phyloP scores from a whole-genome alignment of 2,329 filamentous ascomycete species.

The Hymenoscyphus scutula region DNA sequence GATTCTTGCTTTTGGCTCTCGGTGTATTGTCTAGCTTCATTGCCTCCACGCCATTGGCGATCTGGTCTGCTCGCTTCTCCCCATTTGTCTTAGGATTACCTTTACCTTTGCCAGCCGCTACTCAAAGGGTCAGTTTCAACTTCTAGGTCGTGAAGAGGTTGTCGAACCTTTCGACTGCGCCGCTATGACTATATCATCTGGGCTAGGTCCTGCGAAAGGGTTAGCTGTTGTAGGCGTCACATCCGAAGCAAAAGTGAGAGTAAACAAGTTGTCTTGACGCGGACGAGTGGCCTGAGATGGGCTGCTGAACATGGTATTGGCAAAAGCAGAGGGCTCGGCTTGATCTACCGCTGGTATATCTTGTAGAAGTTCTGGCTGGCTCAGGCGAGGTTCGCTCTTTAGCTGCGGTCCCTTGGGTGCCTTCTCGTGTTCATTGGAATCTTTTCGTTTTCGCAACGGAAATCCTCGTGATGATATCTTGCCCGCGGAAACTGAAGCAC shows the following conservation, averaged over 20 bases:
- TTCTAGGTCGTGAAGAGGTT: conserved; percentile 32
- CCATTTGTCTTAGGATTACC: conserved; percentile 39
- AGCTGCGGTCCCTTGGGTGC: conserved; percentile 19
- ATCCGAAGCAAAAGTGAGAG: conserved; percentile 41
- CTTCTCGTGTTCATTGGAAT: conserved; percentile 35
- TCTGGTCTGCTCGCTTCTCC: conserved; percentile 42
- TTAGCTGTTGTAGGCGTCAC: conserved; percentile 45
- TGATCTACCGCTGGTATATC: conserved; percentile 27
- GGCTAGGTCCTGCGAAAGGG: conserved; percentile 81
- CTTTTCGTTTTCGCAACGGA: conserved; percentile 35
- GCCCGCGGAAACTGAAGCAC: not conserved
- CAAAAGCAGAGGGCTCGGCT: conserved; percentile 40
- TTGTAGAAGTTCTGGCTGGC: conserved; percentile 12
- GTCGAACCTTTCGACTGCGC: conserved; percentile 86
- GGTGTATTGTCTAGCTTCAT: conserved; percentile 52
- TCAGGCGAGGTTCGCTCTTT: conserved; percentile 14
- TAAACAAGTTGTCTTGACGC: conserved; percentile 31
- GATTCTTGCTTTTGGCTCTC: conserved; percentile 68
- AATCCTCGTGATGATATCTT: conserved; percentile 27
- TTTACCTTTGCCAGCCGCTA: conserved; percentile 43
- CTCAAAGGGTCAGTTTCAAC: conserved; percentile 39
- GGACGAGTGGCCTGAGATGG: conserved; percentile 17
- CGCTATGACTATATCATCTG: conserved; percentile 83
- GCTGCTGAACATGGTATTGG: conserved; percentile 44
- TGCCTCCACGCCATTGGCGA: conserved; percentile 46